phyloP scores from a whole-genome alignment of 148 eudicot species.

The Diospyros kaki region DNA sequence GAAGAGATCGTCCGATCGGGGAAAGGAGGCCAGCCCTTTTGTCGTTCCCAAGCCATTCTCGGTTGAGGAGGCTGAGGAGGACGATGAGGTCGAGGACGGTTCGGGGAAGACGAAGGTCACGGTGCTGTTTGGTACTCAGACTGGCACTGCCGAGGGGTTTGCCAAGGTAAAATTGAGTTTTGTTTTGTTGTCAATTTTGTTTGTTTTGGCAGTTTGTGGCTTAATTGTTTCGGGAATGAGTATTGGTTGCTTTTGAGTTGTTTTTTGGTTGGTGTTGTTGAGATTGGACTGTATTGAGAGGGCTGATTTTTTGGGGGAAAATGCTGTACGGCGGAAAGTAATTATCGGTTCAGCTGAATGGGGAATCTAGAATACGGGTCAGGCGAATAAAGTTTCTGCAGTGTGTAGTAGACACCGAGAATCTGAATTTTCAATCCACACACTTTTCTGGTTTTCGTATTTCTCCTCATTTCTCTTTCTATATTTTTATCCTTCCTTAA shows the following conservation, averaged over 20 bases:
- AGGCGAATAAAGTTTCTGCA: not conserved
- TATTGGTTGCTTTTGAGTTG: not conserved
- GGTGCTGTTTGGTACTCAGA: conserved; percentile 74
- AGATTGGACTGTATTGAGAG: not conserved
- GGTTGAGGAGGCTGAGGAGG: conserved; percentile 22
- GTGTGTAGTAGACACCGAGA: not conserved
- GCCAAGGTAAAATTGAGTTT: conserved; percentile 52
- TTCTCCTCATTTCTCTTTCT: too few species aligned
- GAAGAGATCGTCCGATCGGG: conserved; percentile 48
- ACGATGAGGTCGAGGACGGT: conserved; percentile 49
- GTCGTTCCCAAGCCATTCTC: conserved; percentile 37
- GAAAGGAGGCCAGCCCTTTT: conserved; percentile 31
- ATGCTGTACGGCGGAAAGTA: not conserved
- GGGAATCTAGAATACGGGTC: not conserved
- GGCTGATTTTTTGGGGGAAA: not conserved
- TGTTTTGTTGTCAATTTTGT: not conserved
- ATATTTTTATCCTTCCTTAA: too few species aligned
- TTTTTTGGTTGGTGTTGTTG: not conserved
- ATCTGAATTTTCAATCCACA: not conserved
- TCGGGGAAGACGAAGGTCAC: conserved; percentile 58
- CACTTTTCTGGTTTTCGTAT: too few species aligned
- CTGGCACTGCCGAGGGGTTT: conserved; percentile 91
- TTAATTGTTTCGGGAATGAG: not conserved
- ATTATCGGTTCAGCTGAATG: not conserved
- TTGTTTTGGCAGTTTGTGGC: not conserved